Evolutionary conservation across 169 alveolate genomes (phyloP).

Genomic region (Cryptosporidium ubiquitum): DNA sequence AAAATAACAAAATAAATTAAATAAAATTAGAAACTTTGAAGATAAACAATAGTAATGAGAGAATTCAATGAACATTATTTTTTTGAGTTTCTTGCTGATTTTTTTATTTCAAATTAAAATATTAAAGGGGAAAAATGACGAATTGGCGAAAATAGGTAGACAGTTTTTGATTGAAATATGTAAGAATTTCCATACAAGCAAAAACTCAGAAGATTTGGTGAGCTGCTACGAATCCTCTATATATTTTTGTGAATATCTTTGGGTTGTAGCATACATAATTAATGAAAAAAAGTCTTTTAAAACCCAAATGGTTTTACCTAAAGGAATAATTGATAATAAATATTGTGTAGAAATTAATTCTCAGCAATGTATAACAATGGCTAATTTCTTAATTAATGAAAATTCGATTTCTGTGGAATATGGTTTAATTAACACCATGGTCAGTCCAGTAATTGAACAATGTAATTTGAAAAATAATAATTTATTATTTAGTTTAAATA

Average conservation of each 20-base stretch:
- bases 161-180: slow-evolving; percentile 23
- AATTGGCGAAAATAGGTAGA: neutral
- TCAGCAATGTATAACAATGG: slow-evolving; percentile 53
- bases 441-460: neutral
- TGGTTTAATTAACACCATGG: neutral
- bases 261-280: slow-evolving; percentile 24
- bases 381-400: neutral
- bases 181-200: neutral
- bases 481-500: neutral
- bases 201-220: neutral
- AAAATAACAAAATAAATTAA: neutral
- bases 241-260: slow-evolving; percentile 50
- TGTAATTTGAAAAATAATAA: slow-evolving; percentile 1
- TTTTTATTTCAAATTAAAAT: neutral
- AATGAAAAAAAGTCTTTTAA: neutral
- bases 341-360: slow-evolving; percentile 12
- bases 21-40: neutral
- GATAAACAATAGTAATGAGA: neutral
- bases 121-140: neutral
- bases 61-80: neutral
- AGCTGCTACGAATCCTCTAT: slow-evolving; percentile 30
- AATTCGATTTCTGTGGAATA: slow-evolving; percentile 9
- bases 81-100: neutral
- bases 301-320: slow-evolving; percentile 27
- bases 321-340: neutral